Conservation (phyloP, 495 filamentous ascomycete species). For the Penicilliopsis zonata region DNA sequence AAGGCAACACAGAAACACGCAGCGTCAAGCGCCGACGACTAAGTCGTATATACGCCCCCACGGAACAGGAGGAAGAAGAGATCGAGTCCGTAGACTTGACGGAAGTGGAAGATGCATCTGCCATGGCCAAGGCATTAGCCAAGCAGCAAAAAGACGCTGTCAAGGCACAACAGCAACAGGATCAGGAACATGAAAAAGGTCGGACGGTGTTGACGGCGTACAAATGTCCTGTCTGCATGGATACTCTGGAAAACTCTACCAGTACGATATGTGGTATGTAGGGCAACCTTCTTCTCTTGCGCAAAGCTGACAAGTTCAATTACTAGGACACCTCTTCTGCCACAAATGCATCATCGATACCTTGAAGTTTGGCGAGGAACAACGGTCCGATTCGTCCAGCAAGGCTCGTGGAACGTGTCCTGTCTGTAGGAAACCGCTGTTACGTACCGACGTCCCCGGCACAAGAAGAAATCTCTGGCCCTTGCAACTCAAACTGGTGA, state of each 20-base stretch:
- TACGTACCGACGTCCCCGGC: conserved; percentile 15
- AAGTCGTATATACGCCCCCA: conserved; percentile 8
- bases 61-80: conserved; percentile 18
- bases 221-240: conserved; percentile 81
- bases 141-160: conserved; percentile 38
- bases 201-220: conserved; percentile 41
- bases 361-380: conserved; percentile 47
- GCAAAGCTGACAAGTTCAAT: neutral
- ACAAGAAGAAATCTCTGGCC: conserved; percentile 32
- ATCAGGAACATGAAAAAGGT: conserved; percentile 29
- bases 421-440: conserved; percentile 33
- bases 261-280: conserved; percentile 74
- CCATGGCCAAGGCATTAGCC: conserved; percentile 32
- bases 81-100: conserved; percentile 52
- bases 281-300: neutral
- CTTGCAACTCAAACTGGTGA: conserved; percentile 50
- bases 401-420: conserved; percentile 28
- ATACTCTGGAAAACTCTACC: conserved; percentile 57
- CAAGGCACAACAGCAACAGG: conserved; percentile 36
- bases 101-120: conserved; percentile 36
- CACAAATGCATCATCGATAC: conserved; percentile 68
- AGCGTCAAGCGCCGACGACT: conserved; percentile 20
- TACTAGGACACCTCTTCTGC: conserved; percentile 73
- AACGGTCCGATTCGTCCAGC: conserved; percentile 12
- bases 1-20: conserved; percentile 4